Percentiles rank a stretch among this genome's conserved stretches.
These are phyloP conservation scores for Phoma sp. DNA, from an alignment of 2,329 filamentous ascomycete genomes.

Conservation along the genomic window DNA sequence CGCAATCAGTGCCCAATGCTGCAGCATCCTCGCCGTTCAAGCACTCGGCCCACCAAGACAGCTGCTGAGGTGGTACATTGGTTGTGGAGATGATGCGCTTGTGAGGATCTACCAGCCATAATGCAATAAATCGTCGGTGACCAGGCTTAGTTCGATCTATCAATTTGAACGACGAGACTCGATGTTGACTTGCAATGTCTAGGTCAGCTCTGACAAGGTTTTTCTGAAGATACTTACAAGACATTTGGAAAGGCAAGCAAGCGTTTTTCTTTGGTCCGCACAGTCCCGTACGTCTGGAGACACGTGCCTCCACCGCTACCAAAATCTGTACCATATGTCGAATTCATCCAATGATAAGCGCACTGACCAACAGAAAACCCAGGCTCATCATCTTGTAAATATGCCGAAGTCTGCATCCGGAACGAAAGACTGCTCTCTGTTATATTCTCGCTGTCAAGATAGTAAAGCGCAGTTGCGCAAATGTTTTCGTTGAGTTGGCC, in stretches of 20 bases:
- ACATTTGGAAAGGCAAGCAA: constrained; percentile 62
- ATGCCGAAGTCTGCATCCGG: constrained; percentile 16
- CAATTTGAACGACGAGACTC: constrained; percentile 53
- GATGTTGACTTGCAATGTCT: constrained; percentile 12
- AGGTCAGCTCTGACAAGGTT: no score
- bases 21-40: not conserved
- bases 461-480: constrained; percentile 66
- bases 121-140: constrained; percentile 61
- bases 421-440: constrained; percentile 42
- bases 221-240: constrained; percentile 3
- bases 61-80: constrained; percentile 49
- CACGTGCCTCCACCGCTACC: not conserved
- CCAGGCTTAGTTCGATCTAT: constrained; percentile 57
- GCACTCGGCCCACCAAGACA: not conserved
- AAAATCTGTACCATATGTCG: constrained; percentile 3
- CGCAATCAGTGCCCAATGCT: no score
- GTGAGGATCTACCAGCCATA: constrained; percentile 65
- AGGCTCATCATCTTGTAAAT: not conserved
- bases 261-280: constrained; percentile 55
- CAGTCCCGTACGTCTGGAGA: constrained; percentile 54
- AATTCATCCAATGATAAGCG: constrained; percentile 7
- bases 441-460: constrained; percentile 66
- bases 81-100: constrained; percentile 57
- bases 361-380: constrained; percentile 6
- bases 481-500: constrained; percentile 64